Conservation (phyloP, 2,329 filamentous ascomycete genomes). For the Orbilia ellipsospora region DNA sequence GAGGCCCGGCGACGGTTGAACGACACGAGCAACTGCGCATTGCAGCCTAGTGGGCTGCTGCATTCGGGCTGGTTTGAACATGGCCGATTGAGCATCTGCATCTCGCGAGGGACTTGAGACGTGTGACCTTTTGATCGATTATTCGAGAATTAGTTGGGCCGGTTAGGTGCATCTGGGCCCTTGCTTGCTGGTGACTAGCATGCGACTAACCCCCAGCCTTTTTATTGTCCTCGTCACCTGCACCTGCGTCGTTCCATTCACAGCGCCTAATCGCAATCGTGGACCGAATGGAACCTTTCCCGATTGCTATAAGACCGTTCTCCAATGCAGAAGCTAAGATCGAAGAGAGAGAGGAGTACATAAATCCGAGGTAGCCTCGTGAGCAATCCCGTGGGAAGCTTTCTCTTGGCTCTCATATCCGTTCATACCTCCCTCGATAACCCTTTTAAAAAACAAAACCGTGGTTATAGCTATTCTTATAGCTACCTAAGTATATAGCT, state of each 20-base stretch:
- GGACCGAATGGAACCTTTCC: neutral
- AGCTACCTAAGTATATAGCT: neutral
- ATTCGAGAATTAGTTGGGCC: neutral
- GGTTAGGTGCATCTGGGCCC: conserved; percentile 4
- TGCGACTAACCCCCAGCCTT: too few species aligned
- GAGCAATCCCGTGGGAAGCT: neutral
- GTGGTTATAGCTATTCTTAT: too few species aligned
- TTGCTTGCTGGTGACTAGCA: neutral
- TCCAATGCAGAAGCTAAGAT: too few species aligned
- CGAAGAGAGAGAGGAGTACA: too few species aligned
- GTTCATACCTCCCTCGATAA: neutral
- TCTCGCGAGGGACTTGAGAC: neutral
- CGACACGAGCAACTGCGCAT: too few species aligned
- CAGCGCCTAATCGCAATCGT: neutral
- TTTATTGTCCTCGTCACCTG: too few species aligned
- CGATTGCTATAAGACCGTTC: too few species aligned
- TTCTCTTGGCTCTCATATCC: conserved; percentile 9
- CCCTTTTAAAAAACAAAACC: too few species aligned
- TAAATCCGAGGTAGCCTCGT: too few species aligned
- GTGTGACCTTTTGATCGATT: too few species aligned
- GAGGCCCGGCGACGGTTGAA: too few species aligned
- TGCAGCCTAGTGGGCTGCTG: conserved; percentile 26
- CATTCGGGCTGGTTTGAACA: conserved; percentile 5
- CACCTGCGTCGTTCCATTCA: too few species aligned
- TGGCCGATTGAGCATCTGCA: conserved; percentile 9